phyloP scores from a whole-genome alignment of 1,284 basidiomycete species.

The Rhodotorula sp. region DNA sequence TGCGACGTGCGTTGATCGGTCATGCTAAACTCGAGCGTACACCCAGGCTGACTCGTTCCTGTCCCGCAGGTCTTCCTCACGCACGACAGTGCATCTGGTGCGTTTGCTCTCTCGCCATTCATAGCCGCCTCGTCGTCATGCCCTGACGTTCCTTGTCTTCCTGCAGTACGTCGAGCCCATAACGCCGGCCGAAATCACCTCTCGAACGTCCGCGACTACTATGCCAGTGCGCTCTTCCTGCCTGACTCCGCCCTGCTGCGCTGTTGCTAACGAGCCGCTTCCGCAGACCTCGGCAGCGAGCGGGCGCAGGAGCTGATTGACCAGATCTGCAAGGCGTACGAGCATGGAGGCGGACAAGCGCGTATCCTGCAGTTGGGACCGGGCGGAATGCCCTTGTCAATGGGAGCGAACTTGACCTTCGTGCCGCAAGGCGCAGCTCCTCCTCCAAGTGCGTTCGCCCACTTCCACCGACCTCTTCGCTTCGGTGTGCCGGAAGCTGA shows the following conservation, averaged over 20 bases:
- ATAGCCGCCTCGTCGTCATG: slow-evolving; percentile 17
- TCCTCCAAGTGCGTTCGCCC: slow-evolving; percentile 44
- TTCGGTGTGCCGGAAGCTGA: no score
- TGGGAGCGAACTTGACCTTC: slow-evolving; percentile 39
- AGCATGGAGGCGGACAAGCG: slow-evolving; percentile 49
- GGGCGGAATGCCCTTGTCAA: slow-evolving; percentile 19
- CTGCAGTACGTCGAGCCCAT: slow-evolving; percentile 89
- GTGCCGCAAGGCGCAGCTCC: slow-evolving; percentile 63
- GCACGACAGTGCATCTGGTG: slow-evolving; percentile 82
- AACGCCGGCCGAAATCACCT: slow-evolving; percentile 96
- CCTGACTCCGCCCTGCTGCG: no score
- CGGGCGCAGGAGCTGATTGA: slow-evolving; percentile 95
- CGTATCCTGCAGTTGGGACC: slow-evolving; percentile 30
- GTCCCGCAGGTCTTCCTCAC: slow-evolving; percentile 51
- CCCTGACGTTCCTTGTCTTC: accelerated
- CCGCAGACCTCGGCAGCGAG: slow-evolving; percentile 82
- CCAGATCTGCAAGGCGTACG: slow-evolving; percentile 88
- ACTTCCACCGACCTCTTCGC: neutral
- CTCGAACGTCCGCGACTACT: slow-evolving; percentile 94
- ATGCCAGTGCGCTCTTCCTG: slow-evolving; percentile 66
- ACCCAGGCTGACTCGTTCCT: neutral
- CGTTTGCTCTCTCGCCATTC: slow-evolving; percentile 38
- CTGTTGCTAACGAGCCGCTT: no score
- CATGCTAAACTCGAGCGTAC: slow-evolving; percentile 2
- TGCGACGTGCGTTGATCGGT: slow-evolving; percentile 69